These are phyloP conservation scores for Gilbertella persicaria DNA, from an alignment of 371 early-diverging fungal genomes.

Conservation along the genomic window DNA sequence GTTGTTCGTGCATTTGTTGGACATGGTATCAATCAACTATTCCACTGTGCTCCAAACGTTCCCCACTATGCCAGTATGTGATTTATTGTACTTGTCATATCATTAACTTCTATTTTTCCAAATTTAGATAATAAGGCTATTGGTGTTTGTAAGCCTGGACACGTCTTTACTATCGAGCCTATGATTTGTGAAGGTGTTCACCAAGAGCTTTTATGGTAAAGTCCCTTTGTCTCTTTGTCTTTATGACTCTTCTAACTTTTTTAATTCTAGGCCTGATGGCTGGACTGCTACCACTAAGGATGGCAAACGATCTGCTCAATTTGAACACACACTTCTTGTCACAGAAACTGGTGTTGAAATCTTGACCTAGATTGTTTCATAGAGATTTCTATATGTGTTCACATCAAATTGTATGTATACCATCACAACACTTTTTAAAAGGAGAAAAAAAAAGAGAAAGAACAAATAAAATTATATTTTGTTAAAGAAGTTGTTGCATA, in stretches of 20 bases:
- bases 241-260: conserved; percentile 11
- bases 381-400: not conserved
- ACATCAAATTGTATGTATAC: not conserved
- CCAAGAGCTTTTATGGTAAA: conserved; percentile 46
- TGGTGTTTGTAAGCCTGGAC: conserved; percentile 92
- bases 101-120: not conserved
- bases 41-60: conserved; percentile 87
- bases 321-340: conserved; percentile 96
- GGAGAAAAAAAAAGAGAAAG: not conserved
- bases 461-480: no score
- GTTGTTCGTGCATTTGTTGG: conserved; percentile 94
- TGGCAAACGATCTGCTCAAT: conserved; percentile 96
- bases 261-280: conserved; percentile 72
- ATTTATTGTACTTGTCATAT: not conserved
- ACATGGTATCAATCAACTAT: conserved; percentile 88
- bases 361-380: conserved; percentile 56
- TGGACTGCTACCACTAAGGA: conserved; percentile 93
- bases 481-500: no score
- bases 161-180: conserved; percentile 96
- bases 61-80: conserved; percentile 88
- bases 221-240: not conserved
- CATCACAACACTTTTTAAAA: not conserved
- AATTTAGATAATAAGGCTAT: conserved; percentile 84
- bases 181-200: conserved; percentile 89
- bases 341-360: conserved; percentile 94